phyloP scores from a whole-genome alignment of 331 rosid species.

The Ulmus americana region DNA sequence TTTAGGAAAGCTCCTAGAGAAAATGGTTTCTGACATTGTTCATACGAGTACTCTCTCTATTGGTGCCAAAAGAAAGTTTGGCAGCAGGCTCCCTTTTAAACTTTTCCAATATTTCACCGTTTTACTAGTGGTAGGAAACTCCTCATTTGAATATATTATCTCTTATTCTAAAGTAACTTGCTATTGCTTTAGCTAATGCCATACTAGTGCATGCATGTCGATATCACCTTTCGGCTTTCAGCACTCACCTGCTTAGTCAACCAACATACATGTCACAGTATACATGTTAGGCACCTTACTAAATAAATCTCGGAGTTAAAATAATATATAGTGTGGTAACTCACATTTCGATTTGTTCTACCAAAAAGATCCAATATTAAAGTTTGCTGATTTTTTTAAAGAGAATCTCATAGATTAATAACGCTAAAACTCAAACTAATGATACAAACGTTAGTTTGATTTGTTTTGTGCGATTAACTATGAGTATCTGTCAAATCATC shows the following conservation, averaged over 20 bases:
- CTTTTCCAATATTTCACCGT: not conserved
- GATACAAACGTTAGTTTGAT: no score
- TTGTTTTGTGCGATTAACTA: no score
- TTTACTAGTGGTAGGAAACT: not conserved
- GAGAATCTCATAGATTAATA: no score
- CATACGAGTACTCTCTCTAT: not conserved
- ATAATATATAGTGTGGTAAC: no score
- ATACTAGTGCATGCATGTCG: not conserved
- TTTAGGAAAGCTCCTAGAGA: not conserved
- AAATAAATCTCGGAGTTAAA: no score
- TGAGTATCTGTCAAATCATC: no score
- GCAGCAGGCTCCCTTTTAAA: not conserved
- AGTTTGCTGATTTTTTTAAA: no score
- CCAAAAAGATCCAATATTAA: no score
- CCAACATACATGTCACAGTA: no score
- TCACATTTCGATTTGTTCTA: no score
- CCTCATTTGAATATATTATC: not conserved
- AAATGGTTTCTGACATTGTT: not conserved
- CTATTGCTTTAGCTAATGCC: slow-evolving; percentile 1
- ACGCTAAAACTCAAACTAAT: no score
- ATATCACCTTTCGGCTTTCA: not conserved
- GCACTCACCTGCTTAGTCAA: not conserved
- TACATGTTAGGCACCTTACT: no score
- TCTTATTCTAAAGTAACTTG: not conserved
- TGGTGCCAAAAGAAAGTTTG: not conserved